phyloP scores from a whole-genome alignment of 2,329 filamentous ascomycete genomes.

The Fusarium mundagurra region DNA sequence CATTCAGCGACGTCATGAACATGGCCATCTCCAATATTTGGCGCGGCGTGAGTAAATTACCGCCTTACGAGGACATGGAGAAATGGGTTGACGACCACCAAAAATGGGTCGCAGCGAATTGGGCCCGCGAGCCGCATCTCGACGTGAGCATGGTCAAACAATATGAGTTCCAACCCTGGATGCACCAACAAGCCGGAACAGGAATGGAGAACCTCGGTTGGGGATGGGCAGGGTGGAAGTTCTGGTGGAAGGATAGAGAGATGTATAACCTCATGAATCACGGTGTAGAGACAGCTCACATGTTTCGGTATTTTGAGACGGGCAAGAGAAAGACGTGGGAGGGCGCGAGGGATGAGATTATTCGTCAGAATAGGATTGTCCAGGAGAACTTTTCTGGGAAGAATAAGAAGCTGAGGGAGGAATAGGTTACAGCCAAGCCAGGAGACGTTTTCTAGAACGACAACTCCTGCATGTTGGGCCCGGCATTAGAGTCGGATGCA shows the following conservation, averaged over 20 bases:
- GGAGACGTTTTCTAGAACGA: not conserved
- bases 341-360: slow-evolving; percentile 47
- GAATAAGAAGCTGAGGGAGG: not conserved
- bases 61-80: not conserved
- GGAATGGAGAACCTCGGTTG: slow-evolving; percentile 54
- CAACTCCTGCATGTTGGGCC: not conserved
- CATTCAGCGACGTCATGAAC: slow-evolving; percentile 31
- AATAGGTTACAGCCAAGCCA: not conserved
- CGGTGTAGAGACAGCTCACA: slow-evolving; percentile 53
- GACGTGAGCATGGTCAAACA: slow-evolving; percentile 41
- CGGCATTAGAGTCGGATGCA: not conserved
- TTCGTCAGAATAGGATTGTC: slow-evolving; percentile 15
- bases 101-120: slow-evolving; percentile 15
- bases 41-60: slow-evolving; percentile 10
- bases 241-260: slow-evolving; percentile 51
- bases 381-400: not conserved
- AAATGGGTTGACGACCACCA: slow-evolving; percentile 22
- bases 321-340: slow-evolving; percentile 52
- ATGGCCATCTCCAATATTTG: slow-evolving; percentile 25
- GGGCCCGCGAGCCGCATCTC: not conserved
- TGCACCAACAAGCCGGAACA: slow-evolving; percentile 53
- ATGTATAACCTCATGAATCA: slow-evolving; percentile 52
- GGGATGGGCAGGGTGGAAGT: slow-evolving; percentile 53
- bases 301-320: slow-evolving; percentile 54
- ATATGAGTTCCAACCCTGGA: slow-evolving; percentile 48